Base-by-base conservation (phyloP, 1,139 yeast genomes). In the Yamadazyma triangularis region DNA sequence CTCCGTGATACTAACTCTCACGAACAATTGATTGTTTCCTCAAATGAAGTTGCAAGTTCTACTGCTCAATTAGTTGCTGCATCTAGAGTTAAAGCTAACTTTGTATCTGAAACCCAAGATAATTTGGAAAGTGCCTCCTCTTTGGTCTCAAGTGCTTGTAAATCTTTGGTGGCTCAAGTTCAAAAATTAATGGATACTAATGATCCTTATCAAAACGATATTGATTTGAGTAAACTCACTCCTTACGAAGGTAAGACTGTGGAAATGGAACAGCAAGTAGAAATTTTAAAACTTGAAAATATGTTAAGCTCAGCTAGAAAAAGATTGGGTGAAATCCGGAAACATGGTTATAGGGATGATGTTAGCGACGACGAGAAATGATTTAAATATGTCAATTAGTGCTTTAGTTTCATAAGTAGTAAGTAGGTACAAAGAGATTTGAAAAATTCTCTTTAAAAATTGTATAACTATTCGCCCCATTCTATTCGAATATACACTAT, bases 231-330 rank as follows among this genome's bases (percentile, higher is more conserved):
- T 21, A 74, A 71, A 47, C 60, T 86, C 38, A 72, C 88, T 11
- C 75, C 86, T 13, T 87, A 85, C 51, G 95, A 86, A 54, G 87
- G 87, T 46, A 84, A 84, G 57, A 84, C 94, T 0, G 72, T 78
- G 18, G 94, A 89, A 51, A 86, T 87, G 95, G 95, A 87, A 50
- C 96, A 87, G 56, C 96, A 87, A 54, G 95, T 88, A 10, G 89
- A 85, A 53, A 88, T 87, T 28, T 69, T 87, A 56, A 84, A 85
- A 56, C 64, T 87, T 39, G 96, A 87, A 50, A 85, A 85, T 46
- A 74, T 80, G 36, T 64, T 86, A 44, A 62, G 64, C 31, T 54
- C 75, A 9, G 94, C 96, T 1, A 73, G 96, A 53, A 85, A 83
- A 59, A 74, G 85, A 48, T 65, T 87, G 40, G 94, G 94, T 21